phyloP scores from a whole-genome alignment of 2,329 filamentous ascomycete species.

The Hypoxylon sp. region DNA sequence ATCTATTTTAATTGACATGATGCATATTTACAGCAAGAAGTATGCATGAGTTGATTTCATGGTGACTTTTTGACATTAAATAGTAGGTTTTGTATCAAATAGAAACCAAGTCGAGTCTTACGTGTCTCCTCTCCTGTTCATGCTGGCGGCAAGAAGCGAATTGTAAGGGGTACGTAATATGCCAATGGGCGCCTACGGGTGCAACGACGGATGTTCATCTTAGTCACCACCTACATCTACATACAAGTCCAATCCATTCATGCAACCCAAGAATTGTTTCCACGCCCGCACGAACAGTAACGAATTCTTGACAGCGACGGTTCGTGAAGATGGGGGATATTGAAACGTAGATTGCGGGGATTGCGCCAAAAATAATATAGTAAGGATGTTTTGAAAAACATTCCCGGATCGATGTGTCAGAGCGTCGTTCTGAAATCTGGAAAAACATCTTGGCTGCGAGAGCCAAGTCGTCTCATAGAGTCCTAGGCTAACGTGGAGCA shows the following conservation, averaged over 20 bases:
- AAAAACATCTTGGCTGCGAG: slow-evolving; percentile 37
- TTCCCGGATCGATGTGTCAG: slow-evolving; percentile 34
- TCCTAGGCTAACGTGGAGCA: slow-evolving; percentile 13
- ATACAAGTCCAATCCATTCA: neutral
- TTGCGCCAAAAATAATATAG: slow-evolving; percentile 33
- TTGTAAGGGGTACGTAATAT: slow-evolving; percentile 13
- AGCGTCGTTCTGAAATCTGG: slow-evolving; percentile 28
- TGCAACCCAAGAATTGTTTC: slow-evolving; percentile 32
- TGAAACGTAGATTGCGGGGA: slow-evolving; percentile 33
- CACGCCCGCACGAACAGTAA: neutral
- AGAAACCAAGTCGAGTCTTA: too few relatives aligned
- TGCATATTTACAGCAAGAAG: too few relatives aligned
- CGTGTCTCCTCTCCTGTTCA: too few relatives aligned
- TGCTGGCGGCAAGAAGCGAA: slow-evolving; percentile 18
- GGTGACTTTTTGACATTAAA: too few relatives aligned
- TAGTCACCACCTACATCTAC: neutral
- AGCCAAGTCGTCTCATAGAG: slow-evolving; percentile 41
- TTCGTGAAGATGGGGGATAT: slow-evolving; percentile 12
- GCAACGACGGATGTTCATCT: neutral
- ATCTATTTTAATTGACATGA: too few relatives aligned
- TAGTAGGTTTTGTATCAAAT: too few relatives aligned
- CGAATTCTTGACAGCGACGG: neutral
- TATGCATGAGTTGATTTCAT: slow-evolving; percentile 4
- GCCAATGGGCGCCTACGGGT: slow-evolving; percentile 14
- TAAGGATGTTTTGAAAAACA: slow-evolving; percentile 27